Base-by-base conservation (phyloP, 768 basidiomycete genomes). In the Punctularia strigosozonata region DNA sequence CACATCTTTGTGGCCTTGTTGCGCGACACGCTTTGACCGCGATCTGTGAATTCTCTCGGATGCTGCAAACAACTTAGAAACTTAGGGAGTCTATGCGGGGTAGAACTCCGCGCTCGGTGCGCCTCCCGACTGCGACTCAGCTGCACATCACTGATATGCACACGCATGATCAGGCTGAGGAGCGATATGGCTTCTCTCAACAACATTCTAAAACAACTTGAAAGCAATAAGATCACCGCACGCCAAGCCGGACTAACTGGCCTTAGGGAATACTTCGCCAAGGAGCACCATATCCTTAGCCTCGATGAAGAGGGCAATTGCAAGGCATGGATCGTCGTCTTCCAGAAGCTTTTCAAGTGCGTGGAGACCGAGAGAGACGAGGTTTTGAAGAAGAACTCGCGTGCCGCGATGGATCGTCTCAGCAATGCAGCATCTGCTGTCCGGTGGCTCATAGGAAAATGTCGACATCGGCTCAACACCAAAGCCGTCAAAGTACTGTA, bases 401-500 rank as follows among this genome's bases (percentile, higher is more conserved):
- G 69, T 17, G 66, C 71, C 25, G 71, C 75, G 4, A 54, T 66
- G 37, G 67, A 73, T 32, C 70, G 84, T 40, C 68, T 95, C 8
- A 63, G 65, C 4, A 79, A 85, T 10, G 71, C 75, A 1, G 77
- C 84, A 6, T 66, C 69, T 4, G 62, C 70, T 1, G 64, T 95
- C 17, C 75, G 90, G 22, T 80, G 75, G 76, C 61, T 91, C 39
- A 73, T 75, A 24, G 81, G 86, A 50, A 65, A 69, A 38, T 71
- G 72, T 6, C 67, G 76, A 4, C 62, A 66, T 20, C 56, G 65
- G 39, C 59, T 89, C 44, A 75, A 68, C 53, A 66, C 62, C 43
- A 70, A 68, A 33, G 69, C 74, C 14, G 52, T 76, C 24, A 69
- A 68, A 37, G 58, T 71, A 3, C 46, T 92, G 22, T 62, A 85